A percentile compares a stretch with the other conserved stretches of the same genome.
Evolutionary conservation across 306 rosid genomes (phyloP).

Genomic region (Rosa chinensis): DNA sequence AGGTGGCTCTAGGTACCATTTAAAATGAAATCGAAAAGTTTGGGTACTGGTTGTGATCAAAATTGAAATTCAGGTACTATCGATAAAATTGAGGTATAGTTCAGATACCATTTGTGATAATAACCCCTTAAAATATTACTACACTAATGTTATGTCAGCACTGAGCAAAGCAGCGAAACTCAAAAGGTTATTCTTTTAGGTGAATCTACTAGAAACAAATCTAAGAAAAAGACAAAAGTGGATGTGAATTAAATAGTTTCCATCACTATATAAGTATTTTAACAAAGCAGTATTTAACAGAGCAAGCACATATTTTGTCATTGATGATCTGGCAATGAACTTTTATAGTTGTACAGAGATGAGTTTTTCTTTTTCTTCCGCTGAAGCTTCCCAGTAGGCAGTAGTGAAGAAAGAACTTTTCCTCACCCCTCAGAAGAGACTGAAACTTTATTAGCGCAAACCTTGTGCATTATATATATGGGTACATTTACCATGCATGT

Average conservation of each 20-base stretch:
- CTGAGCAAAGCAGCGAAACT: background rate
- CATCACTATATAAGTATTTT: background rate
- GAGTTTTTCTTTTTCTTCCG: slow-evolving; percentile 7
- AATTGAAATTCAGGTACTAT: too few species aligned
- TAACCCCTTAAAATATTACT: too few species aligned
- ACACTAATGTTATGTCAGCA: background rate
- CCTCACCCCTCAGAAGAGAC: slow-evolving; percentile 27
- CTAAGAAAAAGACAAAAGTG: background rate
- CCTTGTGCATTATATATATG: background rate
- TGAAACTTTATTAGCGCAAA: background rate
- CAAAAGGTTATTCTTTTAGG: background rate
- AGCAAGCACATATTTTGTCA: background rate
- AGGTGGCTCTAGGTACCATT: too few species aligned
- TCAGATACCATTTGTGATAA: too few species aligned
- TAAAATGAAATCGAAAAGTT: too few species aligned
- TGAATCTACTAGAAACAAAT: background rate
- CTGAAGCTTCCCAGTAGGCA: slow-evolving; percentile 5
- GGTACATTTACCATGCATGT: background rate
- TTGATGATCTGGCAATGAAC: background rate
- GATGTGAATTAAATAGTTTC: background rate
- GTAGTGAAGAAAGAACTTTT: background rate
- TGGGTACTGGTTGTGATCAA: too few species aligned
- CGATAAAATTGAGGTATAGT: too few species aligned
- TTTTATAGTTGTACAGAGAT: background rate
- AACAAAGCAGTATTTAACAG: background rate